phyloP scores from a whole-genome alignment of 257 asterid genomes.

The Coffea canephora region DNA sequence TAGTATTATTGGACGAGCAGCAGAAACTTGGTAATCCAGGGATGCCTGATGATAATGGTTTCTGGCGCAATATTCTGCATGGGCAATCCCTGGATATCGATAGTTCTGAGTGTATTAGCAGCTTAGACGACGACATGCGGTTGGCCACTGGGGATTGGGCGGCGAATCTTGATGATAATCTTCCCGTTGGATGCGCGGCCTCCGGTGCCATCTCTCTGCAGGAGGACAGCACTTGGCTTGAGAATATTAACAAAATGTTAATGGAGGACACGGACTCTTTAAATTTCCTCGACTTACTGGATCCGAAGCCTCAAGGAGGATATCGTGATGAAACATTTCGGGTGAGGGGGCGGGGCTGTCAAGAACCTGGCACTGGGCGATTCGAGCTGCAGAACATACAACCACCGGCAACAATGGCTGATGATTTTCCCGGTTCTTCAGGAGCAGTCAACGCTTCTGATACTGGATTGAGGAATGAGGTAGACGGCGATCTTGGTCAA shows the following conservation, averaged over 20 bases:
- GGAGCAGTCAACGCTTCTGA: not conserved
- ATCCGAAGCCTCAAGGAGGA: not conserved
- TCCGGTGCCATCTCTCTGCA: not conserved
- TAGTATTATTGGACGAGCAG: not conserved
- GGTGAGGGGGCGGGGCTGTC: not conserved
- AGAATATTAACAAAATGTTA: constrained; percentile 2
- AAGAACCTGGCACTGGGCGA: too few species aligned
- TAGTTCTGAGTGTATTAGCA: not conserved
- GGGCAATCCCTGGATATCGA: not conserved
- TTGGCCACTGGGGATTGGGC: not conserved
- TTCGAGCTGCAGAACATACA: not conserved
- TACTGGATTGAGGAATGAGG: not conserved
- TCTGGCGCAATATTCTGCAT: not conserved
- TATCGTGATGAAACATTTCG: not conserved
- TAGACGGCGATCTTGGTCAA: not conserved
- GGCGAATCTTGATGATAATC: too few species aligned
- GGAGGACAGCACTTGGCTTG: constrained; percentile 5
- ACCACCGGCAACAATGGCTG: not conserved
- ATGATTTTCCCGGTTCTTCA: not conserved
- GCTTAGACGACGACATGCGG: not conserved
- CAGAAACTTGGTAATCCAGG: not conserved
- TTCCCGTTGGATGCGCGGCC: not conserved
- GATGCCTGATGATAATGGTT: not conserved
- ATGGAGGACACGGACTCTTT: constrained; percentile 5
- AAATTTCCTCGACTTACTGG: not conserved